These are phyloP conservation scores for Centrapalus pauciflorus DNA, from an alignment of 129 eudicot genomes.

Conservation along the genomic window DNA sequence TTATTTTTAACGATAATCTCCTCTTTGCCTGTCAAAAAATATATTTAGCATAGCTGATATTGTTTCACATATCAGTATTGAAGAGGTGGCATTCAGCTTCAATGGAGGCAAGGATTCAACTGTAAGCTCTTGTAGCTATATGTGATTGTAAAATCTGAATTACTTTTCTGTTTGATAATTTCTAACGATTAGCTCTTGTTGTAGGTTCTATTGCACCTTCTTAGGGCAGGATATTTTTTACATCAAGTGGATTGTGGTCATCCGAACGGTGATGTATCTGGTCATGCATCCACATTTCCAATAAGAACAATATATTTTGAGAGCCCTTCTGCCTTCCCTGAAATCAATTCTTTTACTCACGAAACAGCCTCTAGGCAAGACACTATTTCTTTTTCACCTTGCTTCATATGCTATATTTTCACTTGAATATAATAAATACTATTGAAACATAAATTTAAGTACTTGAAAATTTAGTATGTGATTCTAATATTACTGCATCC, in stretches of 20 bases:
- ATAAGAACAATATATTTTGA: conserved; percentile 81
- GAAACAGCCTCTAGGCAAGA: conserved; percentile 57
- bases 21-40: too few relatives aligned
- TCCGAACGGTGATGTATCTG: conserved; percentile 27
- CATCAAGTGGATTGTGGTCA: conserved; percentile 35
- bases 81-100: conserved; percentile 91
- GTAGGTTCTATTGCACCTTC: conserved; percentile 77
- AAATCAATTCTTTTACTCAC: conserved; percentile 76
- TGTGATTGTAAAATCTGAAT: background rate
- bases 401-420: background rate
- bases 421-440: background rate
- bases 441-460: background rate
- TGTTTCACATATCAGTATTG: conserved; percentile 43
- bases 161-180: background rate
- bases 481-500: background rate
- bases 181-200: conserved; percentile 1
- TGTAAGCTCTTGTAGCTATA: conserved; percentile 36
- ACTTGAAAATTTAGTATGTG: background rate
- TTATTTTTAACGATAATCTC: too few relatives aligned
- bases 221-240: conserved; percentile 67
- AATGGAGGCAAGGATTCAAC: conserved; percentile 95
- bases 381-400: background rate
- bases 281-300: conserved; percentile 42
- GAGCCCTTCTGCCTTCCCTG: conserved; percentile 64
- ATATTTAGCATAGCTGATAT: too few relatives aligned